Percentiles rank a stretch among this genome's conserved stretches.
Conservation (phyloP, 345 rosid genomes). For the Litchi chinensis region DNA sequence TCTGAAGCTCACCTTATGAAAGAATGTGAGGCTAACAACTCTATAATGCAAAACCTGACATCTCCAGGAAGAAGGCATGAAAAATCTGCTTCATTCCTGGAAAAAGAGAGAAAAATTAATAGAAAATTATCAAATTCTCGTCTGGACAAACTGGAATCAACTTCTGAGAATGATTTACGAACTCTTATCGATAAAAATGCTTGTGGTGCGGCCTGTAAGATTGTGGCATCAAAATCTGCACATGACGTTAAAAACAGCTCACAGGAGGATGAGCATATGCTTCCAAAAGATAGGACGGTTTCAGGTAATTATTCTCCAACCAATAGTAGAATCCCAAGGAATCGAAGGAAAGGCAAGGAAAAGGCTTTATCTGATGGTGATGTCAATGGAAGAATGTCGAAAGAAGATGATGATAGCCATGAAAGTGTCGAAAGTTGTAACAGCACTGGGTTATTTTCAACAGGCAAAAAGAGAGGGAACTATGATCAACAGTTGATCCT, state of each 20-base stretch:
- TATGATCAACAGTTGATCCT: slow-evolving; percentile 53
- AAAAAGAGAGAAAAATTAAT: slow-evolving; percentile 30
- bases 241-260: slow-evolving; percentile 31
- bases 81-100: slow-evolving; percentile 23
- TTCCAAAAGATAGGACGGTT: slow-evolving; percentile 26
- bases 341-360: slow-evolving; percentile 55
- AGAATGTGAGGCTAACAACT: slow-evolving; percentile 28
- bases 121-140: slow-evolving; percentile 12
- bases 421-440: slow-evolving; percentile 94
- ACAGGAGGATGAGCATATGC: slow-evolving; percentile 32
- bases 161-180: slow-evolving; percentile 55
- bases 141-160: slow-evolving; percentile 54
- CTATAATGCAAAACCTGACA: slow-evolving; percentile 14
- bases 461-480: slow-evolving; percentile 52
- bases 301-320: slow-evolving; percentile 31
- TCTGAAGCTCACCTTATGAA: slow-evolving; percentile 23
- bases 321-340: slow-evolving; percentile 33
- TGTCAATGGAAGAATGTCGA: slow-evolving; percentile 37
- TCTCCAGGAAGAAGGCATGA: slow-evolving; percentile 25
- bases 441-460: slow-evolving; percentile 46
- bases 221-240: slow-evolving; percentile 34
- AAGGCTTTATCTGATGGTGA: slow-evolving; percentile 65
- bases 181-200: slow-evolving; percentile 28
- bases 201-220: slow-evolving; percentile 27
- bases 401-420: slow-evolving; percentile 61